Conservation (phyloP, 345 rosid species). For the Euphorbia pulcherrima region DNA sequence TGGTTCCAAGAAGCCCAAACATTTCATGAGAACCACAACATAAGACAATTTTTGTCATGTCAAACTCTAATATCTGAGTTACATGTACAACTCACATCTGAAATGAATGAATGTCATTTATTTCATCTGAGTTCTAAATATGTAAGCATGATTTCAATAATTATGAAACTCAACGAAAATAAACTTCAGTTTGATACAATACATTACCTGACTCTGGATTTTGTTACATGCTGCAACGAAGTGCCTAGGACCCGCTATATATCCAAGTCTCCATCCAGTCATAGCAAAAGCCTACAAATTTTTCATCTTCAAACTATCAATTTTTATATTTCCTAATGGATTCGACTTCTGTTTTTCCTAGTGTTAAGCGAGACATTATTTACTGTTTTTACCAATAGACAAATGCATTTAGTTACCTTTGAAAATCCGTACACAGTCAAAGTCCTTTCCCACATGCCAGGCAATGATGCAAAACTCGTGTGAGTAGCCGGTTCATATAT, state of each 20-base stretch:
- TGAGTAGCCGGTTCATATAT: constrained; percentile 89
- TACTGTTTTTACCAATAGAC: neutral
- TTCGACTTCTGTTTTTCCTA: neutral
- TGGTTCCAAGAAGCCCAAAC: neutral
- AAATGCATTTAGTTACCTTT: constrained; percentile 49
- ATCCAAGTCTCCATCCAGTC: constrained; percentile 99
- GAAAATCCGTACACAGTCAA: constrained; percentile 94
- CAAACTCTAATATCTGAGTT: neutral
- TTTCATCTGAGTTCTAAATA: neutral
- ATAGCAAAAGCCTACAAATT: constrained; percentile 88
- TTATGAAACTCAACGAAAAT: neutral
- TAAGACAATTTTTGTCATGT: neutral
- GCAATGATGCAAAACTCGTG: constrained; percentile 91
- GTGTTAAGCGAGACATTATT: neutral
- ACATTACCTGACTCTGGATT: constrained; percentile 90
- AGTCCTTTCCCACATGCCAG: constrained; percentile 92
- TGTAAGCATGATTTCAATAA: neutral
- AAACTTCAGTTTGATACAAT: neutral
- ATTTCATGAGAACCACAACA: neutral
- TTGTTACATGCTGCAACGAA: constrained; percentile 92
- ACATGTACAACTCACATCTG: neutral
- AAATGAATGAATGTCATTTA: neutral
- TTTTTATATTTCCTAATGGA: neutral
- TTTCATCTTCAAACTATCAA: constrained; percentile 15
- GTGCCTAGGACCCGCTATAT: constrained; percentile 87